Base-by-base conservation (phyloP, 1,284 basidiomycete species). In the Anthracocystis walkeri region DNA sequence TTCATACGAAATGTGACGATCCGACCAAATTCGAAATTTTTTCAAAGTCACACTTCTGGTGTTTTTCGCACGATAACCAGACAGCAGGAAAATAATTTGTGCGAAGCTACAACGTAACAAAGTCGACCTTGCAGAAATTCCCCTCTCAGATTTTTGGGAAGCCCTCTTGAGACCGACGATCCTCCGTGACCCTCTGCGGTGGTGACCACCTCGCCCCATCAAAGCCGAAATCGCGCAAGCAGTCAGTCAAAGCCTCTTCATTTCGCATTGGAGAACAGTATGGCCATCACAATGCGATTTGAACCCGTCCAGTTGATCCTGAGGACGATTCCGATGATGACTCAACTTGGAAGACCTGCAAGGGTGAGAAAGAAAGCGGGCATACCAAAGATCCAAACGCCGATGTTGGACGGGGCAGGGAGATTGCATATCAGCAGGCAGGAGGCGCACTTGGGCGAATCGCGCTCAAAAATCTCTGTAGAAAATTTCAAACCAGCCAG, bases 81-180 rank as follows among this genome's bases (percentile, higher is more conserved):
- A n/a, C 4, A 56, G 38, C 27, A 38, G 21, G 21, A 20, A 50
- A 38, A 5, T n/a, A 14, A 7, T 5, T 20, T 48, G 41, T 42
- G 41, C 12, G 25, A 27, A 27, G 7, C 20, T 20, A 2, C 16
- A 42, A n/a, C 5, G 25, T 48, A 20, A 35, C 23, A 50, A 18
- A 21, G 4, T 12, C 21, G n/a, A 23, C 7, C 44, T 25, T 52
- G n/a, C n/a, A n/a, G n/a, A n/a, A n/a, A n/a, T n/a, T n/a, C n/a
- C n/a, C n/a, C n/a, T n/a, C n/a, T 60, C 58, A 58, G 50, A 62
- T 62, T 67, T 67, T 58, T 50, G 65, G 59, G 55, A 38, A 3
- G 14, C 14, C 18, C 21, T n/a, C 6, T 10, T 20, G 8, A 29
- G 8, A 29, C 29, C 10, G 12, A 12, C 41, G 31, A 27, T 38